These are phyloP conservation scores for Erythrophleum ivorense DNA, from an alignment of 331 rosid species.

Conservation along the genomic window DNA sequence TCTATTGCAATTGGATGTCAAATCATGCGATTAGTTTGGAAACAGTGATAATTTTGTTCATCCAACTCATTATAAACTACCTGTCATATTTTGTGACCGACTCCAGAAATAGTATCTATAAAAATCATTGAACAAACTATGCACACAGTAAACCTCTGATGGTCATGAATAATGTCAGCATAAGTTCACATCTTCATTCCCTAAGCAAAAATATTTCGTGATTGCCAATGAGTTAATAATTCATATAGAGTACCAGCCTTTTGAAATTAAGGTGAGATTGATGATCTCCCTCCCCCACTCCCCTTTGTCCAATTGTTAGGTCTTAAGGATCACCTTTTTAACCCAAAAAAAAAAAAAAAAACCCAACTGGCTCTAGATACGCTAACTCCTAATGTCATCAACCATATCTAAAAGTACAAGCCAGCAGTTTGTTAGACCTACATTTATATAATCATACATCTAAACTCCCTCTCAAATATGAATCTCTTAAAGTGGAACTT, in stretches of 20 bases:
- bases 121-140: background rate
- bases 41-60: background rate
- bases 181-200: background rate
- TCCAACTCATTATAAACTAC: conserved; percentile 12
- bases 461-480: background rate
- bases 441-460: background rate
- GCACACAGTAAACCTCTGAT: background rate
- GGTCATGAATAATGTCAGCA: conserved; percentile 13
- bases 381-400: conserved; percentile 14
- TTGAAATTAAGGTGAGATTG: background rate
- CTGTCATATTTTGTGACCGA: conserved; percentile 4
- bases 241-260: background rate
- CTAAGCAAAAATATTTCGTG: background rate
- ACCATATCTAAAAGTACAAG: conserved; percentile 7
- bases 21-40: background rate
- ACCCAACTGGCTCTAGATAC: background rate
- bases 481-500: conserved; percentile 18
- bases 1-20: background rate
- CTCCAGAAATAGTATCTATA: background rate
- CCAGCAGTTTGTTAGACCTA: conserved; percentile 9
- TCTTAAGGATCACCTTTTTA: no score
- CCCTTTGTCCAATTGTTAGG: no score
- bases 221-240: background rate
- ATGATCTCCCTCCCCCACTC: no score
- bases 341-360: no score